phyloP scores from a whole-genome alignment of 2,329 filamentous ascomycete genomes.

The Aplosporella prunicola region DNA sequence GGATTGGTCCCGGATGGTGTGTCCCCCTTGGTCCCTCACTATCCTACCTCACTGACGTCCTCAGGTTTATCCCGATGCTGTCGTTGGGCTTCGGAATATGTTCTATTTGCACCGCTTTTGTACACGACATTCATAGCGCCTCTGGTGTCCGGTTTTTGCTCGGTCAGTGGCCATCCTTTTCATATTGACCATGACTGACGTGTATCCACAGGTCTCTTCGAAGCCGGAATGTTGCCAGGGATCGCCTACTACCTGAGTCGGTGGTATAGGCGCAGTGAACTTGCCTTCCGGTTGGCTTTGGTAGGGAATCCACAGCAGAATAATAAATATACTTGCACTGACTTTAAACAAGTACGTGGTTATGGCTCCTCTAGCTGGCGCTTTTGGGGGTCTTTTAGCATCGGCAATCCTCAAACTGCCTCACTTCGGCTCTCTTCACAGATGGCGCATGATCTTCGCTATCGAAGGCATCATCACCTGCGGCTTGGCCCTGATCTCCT shows the following conservation, averaged over 20 bases:
- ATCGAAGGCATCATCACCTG: slow-evolving; percentile 60
- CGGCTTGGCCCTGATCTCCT: slow-evolving; percentile 49
- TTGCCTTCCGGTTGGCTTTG: slow-evolving; percentile 56
- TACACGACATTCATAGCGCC: slow-evolving; percentile 42
- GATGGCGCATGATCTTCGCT: slow-evolving; percentile 63
- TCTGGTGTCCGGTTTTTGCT: slow-evolving; percentile 59
- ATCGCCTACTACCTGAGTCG: slow-evolving; percentile 64
- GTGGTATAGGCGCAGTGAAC: slow-evolving; percentile 62
- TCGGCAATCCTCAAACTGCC: slow-evolving; percentile 53
- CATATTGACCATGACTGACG: too few relatives aligned
- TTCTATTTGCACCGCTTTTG: slow-evolving; percentile 58
- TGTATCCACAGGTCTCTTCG: slow-evolving; percentile 45
- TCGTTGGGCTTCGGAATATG: slow-evolving; percentile 48
- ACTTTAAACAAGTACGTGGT: slow-evolving; percentile 50
- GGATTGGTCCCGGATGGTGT: slow-evolving; percentile 63
- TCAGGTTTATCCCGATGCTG: slow-evolving; percentile 1
- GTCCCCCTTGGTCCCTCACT: slow-evolving; percentile 53
- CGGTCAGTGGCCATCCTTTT: slow-evolving; percentile 25
- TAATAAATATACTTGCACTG: neutral
- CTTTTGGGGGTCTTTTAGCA: slow-evolving; percentile 58
- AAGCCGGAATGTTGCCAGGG: slow-evolving; percentile 64
- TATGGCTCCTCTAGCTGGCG: slow-evolving; percentile 60
- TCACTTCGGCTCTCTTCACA: slow-evolving; percentile 45
- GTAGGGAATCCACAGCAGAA: neutral
- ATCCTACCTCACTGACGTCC: slow-evolving; percentile 47